Base-by-base conservation (phyloP, 768 basidiomycete species). In the Boletales sp. region DNA sequence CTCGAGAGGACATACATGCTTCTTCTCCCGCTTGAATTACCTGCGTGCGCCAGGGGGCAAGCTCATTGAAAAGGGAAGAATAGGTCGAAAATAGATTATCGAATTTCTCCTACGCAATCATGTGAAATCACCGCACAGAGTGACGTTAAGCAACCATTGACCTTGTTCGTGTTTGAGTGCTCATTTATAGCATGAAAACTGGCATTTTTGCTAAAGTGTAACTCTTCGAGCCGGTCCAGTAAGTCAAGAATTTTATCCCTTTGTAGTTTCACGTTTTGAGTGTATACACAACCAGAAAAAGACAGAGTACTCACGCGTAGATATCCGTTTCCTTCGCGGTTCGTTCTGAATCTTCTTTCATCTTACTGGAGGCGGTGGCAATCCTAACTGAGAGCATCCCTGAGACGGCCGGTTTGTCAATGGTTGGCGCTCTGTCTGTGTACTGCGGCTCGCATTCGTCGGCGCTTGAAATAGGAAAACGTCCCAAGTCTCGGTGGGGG, bases 11-110 rank as follows among this genome's bases (percentile, higher is more conserved):
- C 69, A 53, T 49, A 75, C 74, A 53, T 51, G 61, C 63, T 41
- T 63, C 58, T 46, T 70, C 66, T 18, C 69, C 60, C 9, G 62
- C 59, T 50, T 67, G 65, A 37, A 67, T 62, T 35, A 59, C 61
- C 25, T 60, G 64, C 34, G 55, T 63, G 8, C 70, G 68, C 19
- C 60, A 56, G 35, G 61, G 63, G 19, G 61, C 62, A 19, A 75
- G 59, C 32, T 71, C 67, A 34, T 72, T 59, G 31, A 71, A 51
- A 14, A 70, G 44, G 14, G 45, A 48, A 48, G 55, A 50, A 61
- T 55, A 65, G 6, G 40, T 52, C 38, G 50, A 69, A 48, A 58
- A 56, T 19, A 68, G 42, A 19, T 21, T 13, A 4, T 58, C 46
- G n/a, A 68, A 62, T 37, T 53, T 57, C 41, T 58, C 57, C 66